phyloP scores from a whole-genome alignment of 1,284 basidiomycete genomes.

The Apiotrichum akiyoshidainum region DNA sequence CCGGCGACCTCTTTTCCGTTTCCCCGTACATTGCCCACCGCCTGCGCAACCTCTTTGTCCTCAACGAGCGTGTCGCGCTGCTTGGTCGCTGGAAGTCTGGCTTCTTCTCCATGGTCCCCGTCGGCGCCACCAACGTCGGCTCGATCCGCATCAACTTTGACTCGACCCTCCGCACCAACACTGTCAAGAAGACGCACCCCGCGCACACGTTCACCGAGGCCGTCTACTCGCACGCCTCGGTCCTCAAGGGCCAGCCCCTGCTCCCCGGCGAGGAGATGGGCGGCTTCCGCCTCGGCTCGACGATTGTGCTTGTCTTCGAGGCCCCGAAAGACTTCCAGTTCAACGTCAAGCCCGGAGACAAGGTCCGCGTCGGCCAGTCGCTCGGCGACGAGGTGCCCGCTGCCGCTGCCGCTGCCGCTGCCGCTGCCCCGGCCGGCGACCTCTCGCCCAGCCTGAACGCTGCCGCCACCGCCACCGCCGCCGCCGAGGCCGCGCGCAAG shows the following conservation, averaged over 20 bases:
- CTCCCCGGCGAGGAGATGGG: conserved; percentile 91
- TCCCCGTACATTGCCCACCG: conserved; percentile 93
- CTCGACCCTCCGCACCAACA: conserved; percentile 79
- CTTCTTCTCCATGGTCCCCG: conserved; percentile 96
- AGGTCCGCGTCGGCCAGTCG: conserved; percentile 80
- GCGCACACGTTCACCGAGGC: conserved; percentile 91
- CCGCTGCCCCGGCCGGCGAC: not conserved
- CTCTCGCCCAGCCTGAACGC: not conserved
- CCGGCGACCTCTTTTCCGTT: conserved; percentile 94
- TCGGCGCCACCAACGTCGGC: conserved; percentile 97
- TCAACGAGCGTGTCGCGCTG: conserved; percentile 96
- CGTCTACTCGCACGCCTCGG: conserved; percentile 75
- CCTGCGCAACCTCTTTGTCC: conserved; percentile 87
- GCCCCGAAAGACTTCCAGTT: conserved; percentile 84
- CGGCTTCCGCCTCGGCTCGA: conserved; percentile 91
- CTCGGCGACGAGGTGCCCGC: conserved; percentile 26
- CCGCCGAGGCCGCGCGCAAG: too few relatives aligned
- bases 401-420: not conserved
- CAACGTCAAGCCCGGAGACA: conserved; percentile 72
- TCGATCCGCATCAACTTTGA: conserved; percentile 98
- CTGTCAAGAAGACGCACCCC: conserved; percentile 63
- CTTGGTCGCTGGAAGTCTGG: conserved; percentile 93
- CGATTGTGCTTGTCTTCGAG: conserved; percentile 95
- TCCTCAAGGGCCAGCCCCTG: conserved; percentile 86
- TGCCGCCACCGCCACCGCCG: too few relatives aligned